These are phyloP conservation scores for Leccinum sublutescens DNA, from an alignment of 768 basidiomycete genomes.

Conservation along the genomic window DNA sequence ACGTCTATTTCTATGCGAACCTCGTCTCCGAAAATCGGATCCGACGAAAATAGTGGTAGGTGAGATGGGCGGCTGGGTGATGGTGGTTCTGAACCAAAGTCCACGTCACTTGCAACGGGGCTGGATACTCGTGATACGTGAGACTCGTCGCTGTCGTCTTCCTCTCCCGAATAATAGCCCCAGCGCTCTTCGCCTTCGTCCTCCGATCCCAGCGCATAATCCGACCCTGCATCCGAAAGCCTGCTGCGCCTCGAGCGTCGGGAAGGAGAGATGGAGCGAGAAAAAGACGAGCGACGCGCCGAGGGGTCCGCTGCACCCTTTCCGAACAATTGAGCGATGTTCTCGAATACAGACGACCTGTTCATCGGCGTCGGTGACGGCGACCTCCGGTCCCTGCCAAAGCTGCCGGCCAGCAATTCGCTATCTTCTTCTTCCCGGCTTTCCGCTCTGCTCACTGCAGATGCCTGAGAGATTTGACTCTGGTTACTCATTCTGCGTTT, in stretches of 20 bases:
- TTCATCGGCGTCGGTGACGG: constrained; percentile 38
- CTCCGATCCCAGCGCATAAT: constrained; percentile 49
- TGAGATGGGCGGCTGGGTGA: constrained; percentile 45
- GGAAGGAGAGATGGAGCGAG: constrained; percentile 51
- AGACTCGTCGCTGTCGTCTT: constrained; percentile 47
- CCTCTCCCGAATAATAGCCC: constrained; percentile 91
- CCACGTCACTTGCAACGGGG: constrained; percentile 53
- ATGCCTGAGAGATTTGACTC: constrained; percentile 38
- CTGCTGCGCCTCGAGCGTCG: constrained; percentile 49
- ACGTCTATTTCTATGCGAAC: constrained; percentile 82
- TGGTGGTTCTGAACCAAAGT: constrained; percentile 69
- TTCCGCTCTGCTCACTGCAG: constrained; percentile 38
- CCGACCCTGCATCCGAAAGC: constrained; percentile 46
- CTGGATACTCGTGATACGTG: constrained; percentile 19
- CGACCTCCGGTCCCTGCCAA: constrained; percentile 33
- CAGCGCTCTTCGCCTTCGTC: constrained; percentile 74
- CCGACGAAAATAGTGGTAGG: constrained; percentile 68
- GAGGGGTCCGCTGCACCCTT: constrained; percentile 43
- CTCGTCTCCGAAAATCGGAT: constrained; percentile 83
- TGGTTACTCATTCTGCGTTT: constrained; percentile 47
- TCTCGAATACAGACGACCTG: constrained; percentile 54
- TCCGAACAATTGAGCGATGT: constrained; percentile 66
- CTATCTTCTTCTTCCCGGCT: constrained; percentile 38
- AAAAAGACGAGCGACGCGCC: constrained; percentile 53
- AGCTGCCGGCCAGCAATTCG: constrained; percentile 29